Conservation (phyloP, 768 basidiomycete genomes). For the Trametes elegans region DNA sequence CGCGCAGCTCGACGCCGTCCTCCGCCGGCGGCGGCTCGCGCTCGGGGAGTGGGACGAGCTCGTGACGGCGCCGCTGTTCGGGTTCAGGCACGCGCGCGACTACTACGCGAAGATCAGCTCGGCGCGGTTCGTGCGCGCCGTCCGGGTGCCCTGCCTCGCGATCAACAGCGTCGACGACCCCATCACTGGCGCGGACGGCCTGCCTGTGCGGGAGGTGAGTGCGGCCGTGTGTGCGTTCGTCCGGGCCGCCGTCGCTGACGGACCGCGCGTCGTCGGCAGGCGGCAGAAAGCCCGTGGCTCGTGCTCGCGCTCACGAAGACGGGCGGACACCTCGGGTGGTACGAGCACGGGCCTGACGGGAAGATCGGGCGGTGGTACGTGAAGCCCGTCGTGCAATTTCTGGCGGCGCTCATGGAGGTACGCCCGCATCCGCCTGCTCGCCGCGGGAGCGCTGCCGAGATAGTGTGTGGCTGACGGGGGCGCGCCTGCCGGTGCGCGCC, state of each 20-base stretch:
- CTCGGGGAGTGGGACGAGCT: slow-evolving; percentile 19
- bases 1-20: slow-evolving; percentile 1
- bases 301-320: slow-evolving; percentile 20
- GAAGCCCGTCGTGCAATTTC: slow-evolving; percentile 21
- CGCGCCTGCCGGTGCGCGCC: too few species aligned
- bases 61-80: slow-evolving; percentile 18
- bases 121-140: slow-evolving; percentile 1
- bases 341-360: slow-evolving; percentile 15
- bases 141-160: slow-evolving; percentile 20
- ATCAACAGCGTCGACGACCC: slow-evolving; percentile 27
- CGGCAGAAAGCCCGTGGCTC: slow-evolving; percentile 15
- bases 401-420: slow-evolving; percentile 24
- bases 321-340: slow-evolving; percentile 29
- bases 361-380: slow-evolving; percentile 22
- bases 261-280: neutral
- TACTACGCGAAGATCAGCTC: slow-evolving; percentile 23
- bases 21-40: slow-evolving; percentile 9
- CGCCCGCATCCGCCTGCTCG: too few species aligned
- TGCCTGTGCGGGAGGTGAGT: slow-evolving; percentile 17
- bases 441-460: too few species aligned
- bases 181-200: slow-evolving; percentile 8
- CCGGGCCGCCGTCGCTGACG: neutral
- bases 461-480: too few species aligned
- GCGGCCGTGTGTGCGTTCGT: slow-evolving; percentile 13
- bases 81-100: slow-evolving; percentile 17